Conservation (phyloP, 192 early-diverging fungal species). For the Geranomyces michiganensis region DNA sequence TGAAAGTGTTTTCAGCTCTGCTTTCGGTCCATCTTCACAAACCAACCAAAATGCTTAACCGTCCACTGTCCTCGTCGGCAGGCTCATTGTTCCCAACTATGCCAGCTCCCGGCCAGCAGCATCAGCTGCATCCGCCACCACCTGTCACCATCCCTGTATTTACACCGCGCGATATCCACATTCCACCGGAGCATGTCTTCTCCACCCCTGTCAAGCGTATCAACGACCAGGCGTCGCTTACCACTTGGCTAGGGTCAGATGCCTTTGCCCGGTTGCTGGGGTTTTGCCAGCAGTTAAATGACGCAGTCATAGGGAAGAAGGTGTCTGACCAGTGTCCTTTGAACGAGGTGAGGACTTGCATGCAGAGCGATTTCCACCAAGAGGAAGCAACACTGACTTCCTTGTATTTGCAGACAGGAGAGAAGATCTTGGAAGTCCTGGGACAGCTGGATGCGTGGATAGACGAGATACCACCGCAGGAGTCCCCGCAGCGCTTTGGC, state of each 20-base stretch:
- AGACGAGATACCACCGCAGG: slow-evolving; percentile 72
- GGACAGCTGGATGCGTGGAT: slow-evolving; percentile 72
- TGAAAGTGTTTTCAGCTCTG: no score
- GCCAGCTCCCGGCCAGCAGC: slow-evolving; percentile 30
- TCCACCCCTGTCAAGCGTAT: slow-evolving; percentile 62
- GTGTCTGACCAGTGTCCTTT: slow-evolving; percentile 53
- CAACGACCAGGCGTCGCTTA: slow-evolving; percentile 56
- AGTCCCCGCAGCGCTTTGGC: slow-evolving; percentile 80
- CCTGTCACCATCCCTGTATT: slow-evolving; percentile 25
- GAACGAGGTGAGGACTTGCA: slow-evolving; percentile 53
- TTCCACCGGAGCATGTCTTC: slow-evolving; percentile 43
- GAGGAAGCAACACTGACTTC: neutral
- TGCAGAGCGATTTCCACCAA: no score
- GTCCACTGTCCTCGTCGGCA: neutral
- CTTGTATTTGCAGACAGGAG: slow-evolving; percentile 40
- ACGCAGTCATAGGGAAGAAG: slow-evolving; percentile 65
- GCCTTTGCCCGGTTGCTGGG: slow-evolving; percentile 71
- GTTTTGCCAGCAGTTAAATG: slow-evolving; percentile 76
- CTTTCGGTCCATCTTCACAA: no score
- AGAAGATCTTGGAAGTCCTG: slow-evolving; percentile 62
- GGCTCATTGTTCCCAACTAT: slow-evolving; percentile 33
- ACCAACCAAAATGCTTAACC: slow-evolving; percentile 14
- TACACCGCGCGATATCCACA: slow-evolving; percentile 16
- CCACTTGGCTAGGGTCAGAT: slow-evolving; percentile 60
- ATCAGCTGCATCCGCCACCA: slow-evolving; percentile 3